Conservation (phyloP, 2,329 filamentous ascomycete genomes). For the Macrophomina pseudophaseolina region DNA sequence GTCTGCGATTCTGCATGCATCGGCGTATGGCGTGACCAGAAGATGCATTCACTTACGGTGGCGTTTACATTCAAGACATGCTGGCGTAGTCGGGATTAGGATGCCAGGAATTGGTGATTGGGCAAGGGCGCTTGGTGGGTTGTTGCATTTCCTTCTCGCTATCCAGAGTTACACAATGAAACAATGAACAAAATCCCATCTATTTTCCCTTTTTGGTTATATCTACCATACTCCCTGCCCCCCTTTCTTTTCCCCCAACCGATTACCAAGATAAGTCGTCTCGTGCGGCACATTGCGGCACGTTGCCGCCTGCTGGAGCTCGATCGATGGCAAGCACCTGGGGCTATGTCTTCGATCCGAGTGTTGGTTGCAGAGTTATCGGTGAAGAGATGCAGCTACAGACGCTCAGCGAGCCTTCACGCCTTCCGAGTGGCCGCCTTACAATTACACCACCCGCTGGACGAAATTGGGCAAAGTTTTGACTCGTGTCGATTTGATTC, state of each 20-base stretch:
- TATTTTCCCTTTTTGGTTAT: background rate
- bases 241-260: background rate
- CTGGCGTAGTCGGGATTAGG: conserved; percentile 6
- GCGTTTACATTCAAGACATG: conserved; percentile 10
- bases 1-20: conserved; percentile 11
- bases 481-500: conserved; percentile 11
- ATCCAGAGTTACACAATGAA: conserved; percentile 11
- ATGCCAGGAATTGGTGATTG: background rate
- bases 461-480: conserved; percentile 4
- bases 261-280: background rate
- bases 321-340: background rate
- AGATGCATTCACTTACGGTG: conserved; percentile 5
- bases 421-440: conserved; percentile 10
- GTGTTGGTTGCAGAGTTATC: background rate
- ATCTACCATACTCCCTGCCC: background rate
- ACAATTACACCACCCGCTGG: background rate
- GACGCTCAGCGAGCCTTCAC: background rate
- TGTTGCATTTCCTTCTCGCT: background rate
- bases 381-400: background rate
- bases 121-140: conserved; percentile 15
- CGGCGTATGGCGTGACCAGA: conserved; percentile 12
- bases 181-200: conserved; percentile 3
- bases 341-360: background rate
- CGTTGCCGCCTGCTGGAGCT: background rate
- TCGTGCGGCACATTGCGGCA: background rate